Evolutionary conservation across 2,329 filamentous ascomycete species (phyloP), one percentile per base, ranked within the genome.

Genomic region (Lachnellula suecica): DNA sequence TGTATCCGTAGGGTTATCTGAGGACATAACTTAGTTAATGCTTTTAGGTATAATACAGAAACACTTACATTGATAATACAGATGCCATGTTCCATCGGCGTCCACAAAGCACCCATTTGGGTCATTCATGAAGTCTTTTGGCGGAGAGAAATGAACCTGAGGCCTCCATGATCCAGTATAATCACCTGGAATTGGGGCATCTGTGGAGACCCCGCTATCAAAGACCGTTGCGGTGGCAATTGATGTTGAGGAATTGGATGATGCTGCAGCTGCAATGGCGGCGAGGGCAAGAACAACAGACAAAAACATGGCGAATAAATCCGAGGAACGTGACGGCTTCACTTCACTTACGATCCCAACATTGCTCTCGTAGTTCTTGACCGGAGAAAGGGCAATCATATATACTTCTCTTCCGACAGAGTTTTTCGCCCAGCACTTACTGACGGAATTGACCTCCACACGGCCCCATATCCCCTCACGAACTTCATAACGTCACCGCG

Each of bases 91-190:
- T 4, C 81, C 82, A 49, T 82, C 72, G 2, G 68, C 72, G 56
- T 85, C 81, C 5, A 76, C 64, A 54, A 85, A 83, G 70, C 84
- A 75, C 59, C 84, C 84, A 67, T 87, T 87, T 1, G 83, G 83
- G 59, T 87, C 84, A 56, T 84, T 85, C 74, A 81, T 78, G 57
- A 78, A 81, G 59, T 74, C 66, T 24, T 72, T 59, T 2, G 79
- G 79, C 2, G 79, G 78, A 7, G 77, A 77, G 63, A 75, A 84
- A 65, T 83, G 81, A 19, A 82, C 67, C 60, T 82, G 79, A 3
- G 80, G 81, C 44, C 63, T 41, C 53, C 57, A 61, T 38, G 54
- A 53, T 22, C 61, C 62, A 17, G 45, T 59, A 47, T 65, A 65
- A 47, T 61, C 51, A 41, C 62, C 62, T 13, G 54, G 48, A 9